Base-by-base conservation (phyloP, 805 yeast genomes). In the Wickerhamomyces bisporus region DNA sequence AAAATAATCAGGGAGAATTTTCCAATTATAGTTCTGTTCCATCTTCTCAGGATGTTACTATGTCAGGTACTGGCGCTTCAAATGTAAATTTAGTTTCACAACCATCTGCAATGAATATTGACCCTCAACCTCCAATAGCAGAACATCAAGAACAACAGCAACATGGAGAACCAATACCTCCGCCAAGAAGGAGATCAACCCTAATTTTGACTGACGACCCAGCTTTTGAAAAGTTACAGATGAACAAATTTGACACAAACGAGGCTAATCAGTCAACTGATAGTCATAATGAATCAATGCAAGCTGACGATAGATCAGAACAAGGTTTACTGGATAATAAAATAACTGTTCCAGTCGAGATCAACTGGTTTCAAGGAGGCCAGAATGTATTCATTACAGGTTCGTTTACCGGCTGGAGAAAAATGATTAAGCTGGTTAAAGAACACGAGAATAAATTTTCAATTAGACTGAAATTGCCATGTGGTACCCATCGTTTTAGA, bases 321-420 rank as follows among this genome's bases (percentile, higher is more conserved):
- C 35, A 33, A 26, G 41, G 38, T 17, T 21, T 21, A 21, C 24
- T 21, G 10, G 24, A 21, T 21, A 30, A 32, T 11, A 31, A 25
- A 14, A 17, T 26, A 18, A 44, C 53, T 6, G 47, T 48, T 2
- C 78, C 79, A 3, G 71, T 87, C 1, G 88, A 82, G 40, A 82
- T 88, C 41, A 78, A 77, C 47, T 91, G 98, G 98, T 80, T 79
- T 14, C 96, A 91, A 61, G 98, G 98, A n/a, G 98, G 98, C 43
- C 76, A 76, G 35, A 85, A 85, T 52, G 98, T 93, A 3, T 93
- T 88, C 59, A 96, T 91, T 12, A 93, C 97, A 26, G 98, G 98
- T 35, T 85, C 97, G 1, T 91, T 91, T 63, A 93, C 98, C 0
- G 96, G 96, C 4, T 93, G 98, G 98, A 71, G 96, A 49, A 91